These are phyloP conservation scores for Ormosia emarginata DNA, from an alignment of 306 rosid species.

Conservation along the genomic window DNA sequence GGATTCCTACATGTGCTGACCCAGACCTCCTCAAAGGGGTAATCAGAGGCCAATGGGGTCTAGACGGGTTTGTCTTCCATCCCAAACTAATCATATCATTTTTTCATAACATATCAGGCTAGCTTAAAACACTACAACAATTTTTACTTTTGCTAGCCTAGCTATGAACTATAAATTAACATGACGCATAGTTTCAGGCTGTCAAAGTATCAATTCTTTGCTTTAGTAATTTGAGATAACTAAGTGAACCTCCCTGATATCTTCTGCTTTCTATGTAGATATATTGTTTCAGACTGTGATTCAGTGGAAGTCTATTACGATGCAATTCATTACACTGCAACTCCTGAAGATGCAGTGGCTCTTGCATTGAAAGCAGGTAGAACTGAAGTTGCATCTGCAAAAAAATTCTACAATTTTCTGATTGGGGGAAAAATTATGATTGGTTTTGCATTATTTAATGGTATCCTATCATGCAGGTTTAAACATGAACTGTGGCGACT, in stretches of 20 bases:
- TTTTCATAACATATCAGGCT: background rate
- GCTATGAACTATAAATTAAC: background rate
- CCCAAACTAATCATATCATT: background rate
- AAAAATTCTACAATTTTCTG: background rate
- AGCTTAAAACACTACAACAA: background rate
- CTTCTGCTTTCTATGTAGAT: slow-evolving; percentile 33
- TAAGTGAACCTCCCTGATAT: background rate
- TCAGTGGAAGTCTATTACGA: slow-evolving; percentile 62
- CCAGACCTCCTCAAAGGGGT: slow-evolving; percentile 69
- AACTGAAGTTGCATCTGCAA: background rate
- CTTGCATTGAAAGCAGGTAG: slow-evolving; percentile 77
- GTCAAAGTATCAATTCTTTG: background rate
- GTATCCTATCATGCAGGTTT: slow-evolving; percentile 50
- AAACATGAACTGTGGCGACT: slow-evolving; percentile 72
- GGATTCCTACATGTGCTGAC: slow-evolving; percentile 86
- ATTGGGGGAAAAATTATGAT: background rate
- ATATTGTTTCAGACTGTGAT: slow-evolving; percentile 83
- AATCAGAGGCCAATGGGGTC: slow-evolving; percentile 73
- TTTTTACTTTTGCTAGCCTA: background rate
- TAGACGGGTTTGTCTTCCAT: slow-evolving; percentile 54
- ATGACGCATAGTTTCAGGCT: background rate
- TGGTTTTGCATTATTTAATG: background rate
- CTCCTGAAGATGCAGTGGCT: slow-evolving; percentile 89
- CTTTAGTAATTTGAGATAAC: background rate
- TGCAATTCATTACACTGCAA: slow-evolving; percentile 48